phyloP scores from a whole-genome alignment of 768 basidiomycete species.

The Lactarius akahatsu region DNA sequence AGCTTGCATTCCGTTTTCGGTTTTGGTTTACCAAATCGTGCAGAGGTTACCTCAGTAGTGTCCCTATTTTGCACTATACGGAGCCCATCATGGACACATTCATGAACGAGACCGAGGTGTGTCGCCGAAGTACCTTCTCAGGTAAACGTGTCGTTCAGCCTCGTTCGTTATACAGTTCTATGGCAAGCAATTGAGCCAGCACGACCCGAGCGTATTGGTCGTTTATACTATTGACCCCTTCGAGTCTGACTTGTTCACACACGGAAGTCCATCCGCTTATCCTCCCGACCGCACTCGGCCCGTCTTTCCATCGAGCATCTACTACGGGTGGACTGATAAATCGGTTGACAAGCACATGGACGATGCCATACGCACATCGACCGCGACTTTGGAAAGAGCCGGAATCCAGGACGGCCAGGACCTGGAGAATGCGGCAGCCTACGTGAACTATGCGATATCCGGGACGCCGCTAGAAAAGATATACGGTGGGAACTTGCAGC shows the following conservation, averaged over 20 bases:
- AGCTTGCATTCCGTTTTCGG: not conserved
- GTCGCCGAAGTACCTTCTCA: not conserved
- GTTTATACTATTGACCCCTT: slow-evolving; percentile 9
- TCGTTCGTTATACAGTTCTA: slow-evolving; percentile 1
- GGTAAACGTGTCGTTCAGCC: not conserved
- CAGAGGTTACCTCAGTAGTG: not conserved
- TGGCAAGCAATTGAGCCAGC: not conserved
- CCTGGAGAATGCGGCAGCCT: not conserved
- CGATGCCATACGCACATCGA: slow-evolving; percentile 9
- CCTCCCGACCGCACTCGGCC: slow-evolving; percentile 11
- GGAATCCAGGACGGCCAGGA: slow-evolving; percentile 15
- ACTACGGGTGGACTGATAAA: slow-evolving; percentile 2
- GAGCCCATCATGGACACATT: slow-evolving; percentile 8
- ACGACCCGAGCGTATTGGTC: slow-evolving; percentile 2
- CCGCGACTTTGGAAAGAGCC: not conserved
- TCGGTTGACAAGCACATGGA: slow-evolving; percentile 5
- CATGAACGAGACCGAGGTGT: slow-evolving; percentile 16
- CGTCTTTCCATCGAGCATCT: slow-evolving; percentile 4
- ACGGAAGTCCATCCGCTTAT: slow-evolving; percentile 13
- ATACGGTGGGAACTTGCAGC: slow-evolving; percentile 10
- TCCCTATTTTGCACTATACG: slow-evolving; percentile 8
- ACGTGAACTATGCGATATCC: slow-evolving; percentile 16
- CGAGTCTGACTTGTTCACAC: slow-evolving; percentile 10
- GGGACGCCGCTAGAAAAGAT: slow-evolving; percentile 9
- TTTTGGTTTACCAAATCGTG: not conserved